These are phyloP conservation scores for Flaveria floridana DNA, from an alignment of 140 eudicot genomes.

Conservation along the genomic window DNA sequence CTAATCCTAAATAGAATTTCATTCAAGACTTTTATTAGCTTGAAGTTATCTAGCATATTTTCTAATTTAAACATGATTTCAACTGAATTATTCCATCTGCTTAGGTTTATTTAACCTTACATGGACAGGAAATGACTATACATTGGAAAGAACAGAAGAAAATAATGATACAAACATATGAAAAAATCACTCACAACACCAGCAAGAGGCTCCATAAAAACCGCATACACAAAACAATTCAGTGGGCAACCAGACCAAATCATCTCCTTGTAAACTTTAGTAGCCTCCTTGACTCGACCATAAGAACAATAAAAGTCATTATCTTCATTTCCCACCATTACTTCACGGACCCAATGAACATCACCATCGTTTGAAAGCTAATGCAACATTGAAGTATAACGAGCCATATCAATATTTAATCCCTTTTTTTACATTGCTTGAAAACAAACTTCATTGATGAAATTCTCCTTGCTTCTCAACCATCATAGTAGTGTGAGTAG, in stretches of 20 bases:
- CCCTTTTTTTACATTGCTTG: constrained; percentile 57
- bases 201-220: constrained; percentile 71
- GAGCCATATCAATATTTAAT: constrained; percentile 63
- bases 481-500: constrained; percentile 74
- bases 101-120: too few relatives aligned
- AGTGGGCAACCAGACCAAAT: constrained; percentile 63
- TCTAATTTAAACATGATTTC: neutral
- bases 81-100: too few relatives aligned
- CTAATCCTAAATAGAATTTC: too few relatives aligned
- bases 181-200: constrained; percentile 54
- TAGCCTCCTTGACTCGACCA: constrained; percentile 58
- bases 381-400: constrained; percentile 73
- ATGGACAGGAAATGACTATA: too few relatives aligned
- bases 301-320: constrained; percentile 61
- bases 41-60: too few relatives aligned
- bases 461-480: constrained; percentile 78
- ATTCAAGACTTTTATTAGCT: too few relatives aligned
- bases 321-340: constrained; percentile 73
- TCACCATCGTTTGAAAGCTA: constrained; percentile 84
- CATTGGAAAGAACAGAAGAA: too few relatives aligned
- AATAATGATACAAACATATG: constrained; percentile 3
- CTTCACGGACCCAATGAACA: constrained; percentile 57
- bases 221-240: constrained; percentile 60
- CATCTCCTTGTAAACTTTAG: constrained; percentile 72
- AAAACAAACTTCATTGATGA: constrained; percentile 71